Percentiles rank a stretch among this genome's conserved stretches.
Conservation (phyloP, 257 asterid species). For the Scutellaria barbata region DNA sequence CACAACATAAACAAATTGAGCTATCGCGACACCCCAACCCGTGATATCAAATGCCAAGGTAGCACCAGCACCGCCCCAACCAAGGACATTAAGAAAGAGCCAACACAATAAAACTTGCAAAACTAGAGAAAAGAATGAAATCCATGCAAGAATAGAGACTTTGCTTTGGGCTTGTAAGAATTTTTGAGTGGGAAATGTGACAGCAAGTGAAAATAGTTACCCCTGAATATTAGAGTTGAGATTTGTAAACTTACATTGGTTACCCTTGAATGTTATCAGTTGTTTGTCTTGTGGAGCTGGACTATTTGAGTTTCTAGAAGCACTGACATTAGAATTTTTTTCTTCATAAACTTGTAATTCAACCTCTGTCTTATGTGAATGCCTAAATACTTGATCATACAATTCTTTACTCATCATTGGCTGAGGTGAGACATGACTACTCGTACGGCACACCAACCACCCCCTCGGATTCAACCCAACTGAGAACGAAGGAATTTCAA, state of each 20-base stretch:
- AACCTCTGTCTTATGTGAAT: conserved; percentile 44
- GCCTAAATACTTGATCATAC: conserved; percentile 62
- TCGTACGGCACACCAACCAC: conserved; percentile 45
- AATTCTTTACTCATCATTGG: conserved; percentile 66
- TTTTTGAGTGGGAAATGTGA: conserved; percentile 69
- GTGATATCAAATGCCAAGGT: conserved; percentile 63
- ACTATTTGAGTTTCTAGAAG: conserved; percentile 49
- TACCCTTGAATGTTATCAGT: conserved; percentile 40
- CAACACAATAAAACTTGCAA: conserved; percentile 57
- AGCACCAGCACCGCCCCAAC: conserved; percentile 71
- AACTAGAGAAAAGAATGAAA: conserved; percentile 48
- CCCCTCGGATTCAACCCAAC: conserved; percentile 31
- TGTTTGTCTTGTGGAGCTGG: conserved; percentile 57
- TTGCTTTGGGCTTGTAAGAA: conserved; percentile 90
- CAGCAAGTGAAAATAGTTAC: conserved; percentile 60
- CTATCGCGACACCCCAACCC: conserved; percentile 53
- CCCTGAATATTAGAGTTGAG: too few species aligned
- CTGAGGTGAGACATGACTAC: conserved; percentile 66
- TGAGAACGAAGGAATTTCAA: conserved; percentile 54
- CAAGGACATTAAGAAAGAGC: conserved; percentile 57
- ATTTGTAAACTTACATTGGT: conserved; percentile 47
- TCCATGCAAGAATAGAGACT: conserved; percentile 67
- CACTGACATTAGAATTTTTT: conserved; percentile 40
- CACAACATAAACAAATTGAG: conserved; percentile 68
- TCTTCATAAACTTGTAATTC: conserved; percentile 43